Evolutionary conservation across 495 filamentous ascomycete genomes (phyloP), one percentile per base, ranked within the genome.

Genomic region (Staphylotrichum longicolle): DNA sequence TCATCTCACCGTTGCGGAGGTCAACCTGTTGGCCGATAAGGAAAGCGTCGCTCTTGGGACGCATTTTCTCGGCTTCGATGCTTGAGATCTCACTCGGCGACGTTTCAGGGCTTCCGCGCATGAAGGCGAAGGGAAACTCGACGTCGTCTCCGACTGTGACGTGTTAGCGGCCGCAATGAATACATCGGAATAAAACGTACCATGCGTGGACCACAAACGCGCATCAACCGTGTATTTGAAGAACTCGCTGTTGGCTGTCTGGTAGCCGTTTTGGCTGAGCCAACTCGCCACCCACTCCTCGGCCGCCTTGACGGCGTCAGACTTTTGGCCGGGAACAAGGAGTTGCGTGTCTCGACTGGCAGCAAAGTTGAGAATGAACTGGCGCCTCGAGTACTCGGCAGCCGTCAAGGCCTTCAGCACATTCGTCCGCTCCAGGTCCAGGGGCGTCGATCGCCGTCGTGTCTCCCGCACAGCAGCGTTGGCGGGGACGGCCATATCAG

Each of bases 291-390:
- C 67, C 63, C 63, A 70, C 49, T 71, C 63, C 63, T 73, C 70
- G 33, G 70, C 69, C 12, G 60, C 61, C 57, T 73, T 73, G 46
- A 71, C 68, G 8, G 65, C 69, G 11, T 65, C 62, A 2, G 69
- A 60, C 58, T 73, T 73, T 32, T 66, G 61, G 4, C 70, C 70
- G 1, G 70, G 70, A 20, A 73, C 60, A n/a, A 73, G 66, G 11
- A 73, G 70, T n/a, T 53, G 48, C 5, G 67, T 66, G 15, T 71
- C 54, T 40, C 49, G 58, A 55, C 69, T 73, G 41, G 70, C 63
- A 39, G 70, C 69, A 54, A 64, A 73, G 56, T 71, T 73, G 56
- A 73, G 55, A 12, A 73, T 62, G 48, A 73, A 73, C 62, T 73
- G 70, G 30, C 70, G 63, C 1, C 70, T 50, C 8, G 70, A 73